These are phyloP conservation scores for Prinsepia uniflora DNA, from an alignment of 306 rosid genomes.

Conservation along the genomic window DNA sequence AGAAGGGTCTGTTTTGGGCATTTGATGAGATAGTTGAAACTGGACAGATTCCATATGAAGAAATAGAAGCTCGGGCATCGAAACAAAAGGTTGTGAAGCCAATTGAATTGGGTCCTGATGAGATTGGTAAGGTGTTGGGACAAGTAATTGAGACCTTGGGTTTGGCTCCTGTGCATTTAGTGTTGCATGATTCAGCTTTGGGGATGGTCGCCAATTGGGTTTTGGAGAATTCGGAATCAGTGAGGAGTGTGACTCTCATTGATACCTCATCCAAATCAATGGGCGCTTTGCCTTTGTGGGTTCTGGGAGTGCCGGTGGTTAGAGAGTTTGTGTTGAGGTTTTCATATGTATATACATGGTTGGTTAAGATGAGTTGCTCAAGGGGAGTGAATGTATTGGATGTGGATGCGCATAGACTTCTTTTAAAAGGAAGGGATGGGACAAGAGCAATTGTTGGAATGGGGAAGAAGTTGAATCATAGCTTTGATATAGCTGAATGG, in stretches of 20 bases:
- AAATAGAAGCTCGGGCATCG: slow-evolving; percentile 45
- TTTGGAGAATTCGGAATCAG: slow-evolving; percentile 48
- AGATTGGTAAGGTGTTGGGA: slow-evolving; percentile 66
- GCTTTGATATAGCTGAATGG: slow-evolving; percentile 87
- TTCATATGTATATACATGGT: slow-evolving; percentile 37
- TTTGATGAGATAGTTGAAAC: slow-evolving; percentile 88
- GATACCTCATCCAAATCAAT: slow-evolving; percentile 40
- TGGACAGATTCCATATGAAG: slow-evolving; percentile 89
- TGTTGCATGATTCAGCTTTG: slow-evolving; percentile 78
- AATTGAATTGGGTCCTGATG: slow-evolving; percentile 59
- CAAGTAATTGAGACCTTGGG: slow-evolving; percentile 60
- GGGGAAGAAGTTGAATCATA: slow-evolving; percentile 66
- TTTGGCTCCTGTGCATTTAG: slow-evolving; percentile 81
- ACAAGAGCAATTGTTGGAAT: slow-evolving; percentile 59
- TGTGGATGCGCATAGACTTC: slow-evolving; percentile 59
- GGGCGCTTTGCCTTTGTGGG: slow-evolving; percentile 71
- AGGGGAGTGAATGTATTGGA: slow-evolving; percentile 44
- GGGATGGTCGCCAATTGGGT: slow-evolving; percentile 65
- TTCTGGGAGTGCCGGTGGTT: slow-evolving; percentile 51
- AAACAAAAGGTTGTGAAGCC: slow-evolving; percentile 53
- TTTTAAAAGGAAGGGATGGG: slow-evolving; percentile 67
- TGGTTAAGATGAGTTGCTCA: slow-evolving; percentile 61
- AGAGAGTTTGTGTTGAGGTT: slow-evolving; percentile 68
- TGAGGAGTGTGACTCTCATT: slow-evolving; percentile 79
- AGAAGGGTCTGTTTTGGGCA: slow-evolving; percentile 88